These are phyloP conservation scores for Cubamyces sp. DNA, from an alignment of 768 basidiomycete genomes.

Conservation along the genomic window DNA sequence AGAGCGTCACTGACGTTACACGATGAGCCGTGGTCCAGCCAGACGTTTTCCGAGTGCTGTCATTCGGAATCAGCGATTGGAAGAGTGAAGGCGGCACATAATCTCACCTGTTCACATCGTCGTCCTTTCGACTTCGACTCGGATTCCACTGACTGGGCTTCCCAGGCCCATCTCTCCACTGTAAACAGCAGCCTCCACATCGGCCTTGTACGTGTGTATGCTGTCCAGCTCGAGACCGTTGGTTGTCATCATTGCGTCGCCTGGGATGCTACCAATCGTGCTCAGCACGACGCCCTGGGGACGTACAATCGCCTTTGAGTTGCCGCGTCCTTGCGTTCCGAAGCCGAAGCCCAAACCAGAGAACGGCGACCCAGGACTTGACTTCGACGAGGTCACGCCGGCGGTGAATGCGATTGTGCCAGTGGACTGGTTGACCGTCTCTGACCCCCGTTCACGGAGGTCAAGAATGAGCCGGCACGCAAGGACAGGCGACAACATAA, in stretches of 20 bases:
- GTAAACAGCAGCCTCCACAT: slow-evolving; percentile 27
- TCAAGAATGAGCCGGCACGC: slow-evolving; percentile 85
- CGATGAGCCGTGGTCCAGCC: neutral
- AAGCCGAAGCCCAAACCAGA: slow-evolving; percentile 35
- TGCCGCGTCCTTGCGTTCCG: slow-evolving; percentile 25
- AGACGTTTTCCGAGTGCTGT: slow-evolving; percentile 12
- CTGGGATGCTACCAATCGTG: slow-evolving; percentile 35
- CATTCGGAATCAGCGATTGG: neutral
- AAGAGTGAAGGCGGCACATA: neutral
- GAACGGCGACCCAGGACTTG: slow-evolving; percentile 34
- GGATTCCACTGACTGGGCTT: slow-evolving; percentile 33
- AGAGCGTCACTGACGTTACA: slow-evolving; percentile 9
- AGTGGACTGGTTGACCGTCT: slow-evolving; percentile 70
- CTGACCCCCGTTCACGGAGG: slow-evolving; percentile 79
- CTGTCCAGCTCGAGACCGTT: slow-evolving; percentile 35
- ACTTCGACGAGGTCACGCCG: slow-evolving; percentile 34
- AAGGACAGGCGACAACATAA: slow-evolving; percentile 80
- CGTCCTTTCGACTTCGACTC: slow-evolving; percentile 39
- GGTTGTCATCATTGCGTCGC: slow-evolving; percentile 27
- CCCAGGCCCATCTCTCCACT: slow-evolving; percentile 20
- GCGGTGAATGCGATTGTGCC: slow-evolving; percentile 36
- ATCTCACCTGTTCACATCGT: slow-evolving; percentile 31
- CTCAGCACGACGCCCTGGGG: slow-evolving; percentile 35
- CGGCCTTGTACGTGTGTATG: slow-evolving; percentile 28
- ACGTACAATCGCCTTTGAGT: slow-evolving; percentile 31